Evolutionary conservation across 1,284 basidiomycete genomes (phyloP).

Genomic region (Chiua sp.): DNA sequence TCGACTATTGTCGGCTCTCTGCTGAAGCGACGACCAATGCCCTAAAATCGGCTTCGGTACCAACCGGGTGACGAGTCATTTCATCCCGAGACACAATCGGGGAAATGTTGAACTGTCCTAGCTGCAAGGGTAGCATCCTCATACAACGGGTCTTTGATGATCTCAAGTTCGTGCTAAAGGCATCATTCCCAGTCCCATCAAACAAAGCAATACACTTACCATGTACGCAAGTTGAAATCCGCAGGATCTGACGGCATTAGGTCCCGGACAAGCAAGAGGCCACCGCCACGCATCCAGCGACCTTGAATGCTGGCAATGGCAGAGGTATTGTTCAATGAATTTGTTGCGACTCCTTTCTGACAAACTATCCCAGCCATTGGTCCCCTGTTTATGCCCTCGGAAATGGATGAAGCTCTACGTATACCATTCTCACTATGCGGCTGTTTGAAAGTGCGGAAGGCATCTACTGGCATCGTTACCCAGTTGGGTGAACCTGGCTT

Average conservation of each 20-base stretch:
- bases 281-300: constrained; percentile 4
- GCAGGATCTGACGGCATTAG: constrained; percentile 20
- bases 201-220: constrained; percentile 4
- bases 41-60: neutral
- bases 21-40: neutral
- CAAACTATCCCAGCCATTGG: constrained; percentile 8
- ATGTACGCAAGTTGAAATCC: constrained; percentile 24
- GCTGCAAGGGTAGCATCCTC: constrained; percentile 2
- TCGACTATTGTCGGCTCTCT: constrained; percentile 1
- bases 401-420: constrained; percentile 11
- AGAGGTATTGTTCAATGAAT: constrained; percentile 16
- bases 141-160: neutral
- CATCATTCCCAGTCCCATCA: neutral
- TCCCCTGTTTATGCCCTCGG: constrained; percentile 4
- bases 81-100: neutral
- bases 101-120: constrained; percentile 2
- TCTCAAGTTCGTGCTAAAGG: constrained; percentile 10
- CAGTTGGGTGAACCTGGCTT: constrained; percentile 17
- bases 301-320: constrained; percentile 17
- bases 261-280: constrained; percentile 22
- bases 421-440: neutral
- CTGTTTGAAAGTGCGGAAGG: constrained; percentile 22
- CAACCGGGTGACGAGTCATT: neutral
- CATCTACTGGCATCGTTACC: constrained; percentile 24
- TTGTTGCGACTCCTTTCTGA: constrained; percentile 24